These are phyloP conservation scores for Cryptosporidium andersoni DNA, from an alignment of 169 alveolate genomes.

Conservation along the genomic window DNA sequence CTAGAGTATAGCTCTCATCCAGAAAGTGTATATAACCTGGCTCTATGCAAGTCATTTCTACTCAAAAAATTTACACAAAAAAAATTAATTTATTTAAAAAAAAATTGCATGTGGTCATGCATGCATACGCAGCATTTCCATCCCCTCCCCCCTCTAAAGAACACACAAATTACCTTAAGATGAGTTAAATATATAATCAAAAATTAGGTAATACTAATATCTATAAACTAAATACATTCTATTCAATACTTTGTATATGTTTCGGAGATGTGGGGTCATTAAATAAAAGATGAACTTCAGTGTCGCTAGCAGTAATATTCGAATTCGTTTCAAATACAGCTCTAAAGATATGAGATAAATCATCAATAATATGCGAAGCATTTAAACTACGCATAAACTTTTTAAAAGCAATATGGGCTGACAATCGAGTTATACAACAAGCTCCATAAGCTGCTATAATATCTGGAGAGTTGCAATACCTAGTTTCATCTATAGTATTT, in stretches of 20 bases:
- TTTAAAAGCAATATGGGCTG: conserved; percentile 72
- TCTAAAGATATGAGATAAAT: conserved; percentile 71
- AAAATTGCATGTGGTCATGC: conserved; percentile 61
- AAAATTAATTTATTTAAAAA: conserved; percentile 29
- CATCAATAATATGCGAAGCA: conserved; percentile 75
- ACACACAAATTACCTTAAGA: neutral
- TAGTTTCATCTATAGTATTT: neutral
- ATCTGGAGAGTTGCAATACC: conserved; percentile 47
- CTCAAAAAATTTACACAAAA: neutral
- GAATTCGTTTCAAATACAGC: conserved; percentile 39
- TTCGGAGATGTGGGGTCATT: conserved; percentile 30
- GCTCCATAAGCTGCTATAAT: conserved; percentile 71
- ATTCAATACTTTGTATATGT: neutral
- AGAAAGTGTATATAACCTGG: conserved; percentile 21
- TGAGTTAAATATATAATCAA: neutral
- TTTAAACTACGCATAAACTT: conserved; percentile 70
- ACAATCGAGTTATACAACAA: conserved; percentile 64
- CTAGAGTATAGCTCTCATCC: conserved; percentile 1
- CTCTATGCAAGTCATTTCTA: neutral
- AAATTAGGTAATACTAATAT: neutral
- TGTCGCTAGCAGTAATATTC: neutral
- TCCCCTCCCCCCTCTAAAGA: neutral
- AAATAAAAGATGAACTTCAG: conserved; percentile 15
- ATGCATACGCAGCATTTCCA: neutral
- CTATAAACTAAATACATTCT: neutral